Evolutionary conservation across 73 alveolate genomes (phyloP), one percentile per base, ranked within the genome.

Genomic region (Paramecium biaurelia): DNA sequence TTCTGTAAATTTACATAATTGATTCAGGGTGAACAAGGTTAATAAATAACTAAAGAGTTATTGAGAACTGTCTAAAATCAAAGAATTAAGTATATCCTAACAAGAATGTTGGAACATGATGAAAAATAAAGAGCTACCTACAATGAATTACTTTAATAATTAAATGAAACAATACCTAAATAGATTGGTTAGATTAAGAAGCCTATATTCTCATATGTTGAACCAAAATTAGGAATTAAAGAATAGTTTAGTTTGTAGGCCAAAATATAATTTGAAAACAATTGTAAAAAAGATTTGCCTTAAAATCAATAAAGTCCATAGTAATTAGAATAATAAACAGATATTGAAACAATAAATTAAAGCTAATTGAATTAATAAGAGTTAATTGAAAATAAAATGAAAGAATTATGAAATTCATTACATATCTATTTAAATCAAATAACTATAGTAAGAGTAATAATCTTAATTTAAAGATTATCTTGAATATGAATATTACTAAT

Each of bases 101-200:
- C 86, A 72, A 72, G 45, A 72, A 72, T 72, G 86, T 18, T 72
- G 3, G 58, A 10, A n/a, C 86, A 72, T 72, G 86, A 72, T 72
- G 86, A 72, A 72, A 35, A 72, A 11, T 14, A 34, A 72, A 32
- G 86, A 38, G 86, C 86, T 0, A 8, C 56, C 38, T 72, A 12
- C 38, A 32, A 30, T 5, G 58, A 35, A 72, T 37, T 72, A 30
- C 9, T 35, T 0, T 8, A 72, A 34, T n/a, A 7, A 34, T 72
- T 72, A 12, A 35, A 72, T 28, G 86, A 72, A 72, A 57, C 86
- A 1, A 35, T 72, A 0, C 32, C 26, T 32, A 72, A 72, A 37
- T 23, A 20, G 35, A 37, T 72, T 2, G 67, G 12, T 35, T 21
- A 12, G 8, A 37, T 1, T 0, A 72, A 72, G 11, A 72, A 72